phyloP scores from a whole-genome alignment of 345 rosid genomes.

The Populus pruinosa region DNA sequence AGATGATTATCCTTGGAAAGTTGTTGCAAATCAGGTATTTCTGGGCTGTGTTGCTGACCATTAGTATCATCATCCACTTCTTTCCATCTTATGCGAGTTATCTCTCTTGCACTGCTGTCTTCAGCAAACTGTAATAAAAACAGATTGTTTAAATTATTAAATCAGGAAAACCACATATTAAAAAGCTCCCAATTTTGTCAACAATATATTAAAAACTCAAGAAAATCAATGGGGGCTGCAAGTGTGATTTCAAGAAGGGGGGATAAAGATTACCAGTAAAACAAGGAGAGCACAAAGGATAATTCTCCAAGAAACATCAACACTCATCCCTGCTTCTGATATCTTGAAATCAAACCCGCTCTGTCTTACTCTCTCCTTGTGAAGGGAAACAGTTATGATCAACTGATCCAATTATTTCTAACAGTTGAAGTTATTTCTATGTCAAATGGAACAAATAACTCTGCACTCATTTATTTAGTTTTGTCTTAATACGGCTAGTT shows the following conservation, averaged over 20 bases:
- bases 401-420: neutral
- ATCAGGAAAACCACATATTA: neutral
- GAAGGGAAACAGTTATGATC: neutral
- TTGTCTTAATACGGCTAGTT: neutral
- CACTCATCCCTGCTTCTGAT: neutral
- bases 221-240: neutral
- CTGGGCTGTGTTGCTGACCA: neutral
- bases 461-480: neutral
- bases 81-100: neutral
- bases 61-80: neutral
- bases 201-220: neutral
- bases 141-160: neutral
- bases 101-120: constrained; percentile 9
- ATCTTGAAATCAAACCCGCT: neutral
- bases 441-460: neutral
- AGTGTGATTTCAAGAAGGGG: neutral
- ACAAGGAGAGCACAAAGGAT: constrained; percentile 3
- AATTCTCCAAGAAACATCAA: neutral
- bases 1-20: neutral
- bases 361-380: neutral
- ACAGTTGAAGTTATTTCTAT: neutral
- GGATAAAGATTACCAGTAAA: constrained; percentile 9
- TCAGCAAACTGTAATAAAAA: constrained; percentile 3
- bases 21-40: neutral
- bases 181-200: neutral